phyloP scores from a whole-genome alignment of 768 basidiomycete species.

The Rubroboletus pulcherrimus region DNA sequence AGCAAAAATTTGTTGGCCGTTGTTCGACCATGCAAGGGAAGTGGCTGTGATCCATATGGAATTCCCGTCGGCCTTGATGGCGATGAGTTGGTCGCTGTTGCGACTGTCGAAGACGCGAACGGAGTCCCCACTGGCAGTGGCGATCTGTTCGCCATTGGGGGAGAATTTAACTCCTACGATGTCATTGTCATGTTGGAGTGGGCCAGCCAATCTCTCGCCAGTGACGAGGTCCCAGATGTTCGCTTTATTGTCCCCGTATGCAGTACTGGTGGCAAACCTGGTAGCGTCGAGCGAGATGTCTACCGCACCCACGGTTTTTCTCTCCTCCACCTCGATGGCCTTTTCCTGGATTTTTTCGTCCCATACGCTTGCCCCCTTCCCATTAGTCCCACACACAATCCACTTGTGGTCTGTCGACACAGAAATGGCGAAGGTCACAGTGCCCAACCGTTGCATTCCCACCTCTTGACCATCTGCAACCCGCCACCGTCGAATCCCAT shows the following conservation, averaged over 20 bases:
- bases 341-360: neutral
- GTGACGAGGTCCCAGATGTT: neutral
- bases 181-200: neutral
- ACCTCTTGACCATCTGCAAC: neutral
- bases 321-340: neutral
- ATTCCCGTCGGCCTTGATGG: rapidly evolving
- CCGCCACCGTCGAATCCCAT: neutral
- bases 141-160: neutral
- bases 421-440: neutral
- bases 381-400: neutral
- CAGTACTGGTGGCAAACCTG: neutral
- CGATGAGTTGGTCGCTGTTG: neutral
- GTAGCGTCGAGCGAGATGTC: neutral
- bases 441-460: no score
- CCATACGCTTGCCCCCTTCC: neutral
- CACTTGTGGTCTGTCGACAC: neutral
- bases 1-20: neutral
- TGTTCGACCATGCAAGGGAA: neutral
- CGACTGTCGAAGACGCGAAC: neutral
- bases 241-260: neutral
- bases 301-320: neutral
- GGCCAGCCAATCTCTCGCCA: neutral
- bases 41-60: neutral
- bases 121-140: neutral
- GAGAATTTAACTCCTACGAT: neutral